Percentiles rank a stretch among this genome's conserved stretches.
Evolutionary conservation across 2,329 filamentous ascomycete species (phyloP).

Genomic region (Fusarium sp.): DNA sequence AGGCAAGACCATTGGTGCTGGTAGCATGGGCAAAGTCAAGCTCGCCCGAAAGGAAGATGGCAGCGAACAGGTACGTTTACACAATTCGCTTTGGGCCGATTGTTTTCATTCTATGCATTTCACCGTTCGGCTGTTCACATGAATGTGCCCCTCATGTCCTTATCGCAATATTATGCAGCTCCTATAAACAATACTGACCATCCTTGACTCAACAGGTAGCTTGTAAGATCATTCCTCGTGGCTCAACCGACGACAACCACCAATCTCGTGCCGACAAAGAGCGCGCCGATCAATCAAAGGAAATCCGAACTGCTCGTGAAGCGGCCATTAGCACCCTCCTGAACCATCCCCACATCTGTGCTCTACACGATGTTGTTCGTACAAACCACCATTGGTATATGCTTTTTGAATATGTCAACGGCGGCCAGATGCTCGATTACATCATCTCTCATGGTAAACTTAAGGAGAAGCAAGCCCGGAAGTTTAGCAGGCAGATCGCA

Average conservation of each 20-base stretch:
- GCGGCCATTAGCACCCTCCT: constrained; percentile 95
- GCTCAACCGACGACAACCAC: constrained; percentile 87
- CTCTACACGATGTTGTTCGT: constrained; percentile 92
- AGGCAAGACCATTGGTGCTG: constrained; percentile 96
- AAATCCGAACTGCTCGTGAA: constrained; percentile 93
- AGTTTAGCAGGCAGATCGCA: constrained; percentile 97
- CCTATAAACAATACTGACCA: constrained; percentile 32
- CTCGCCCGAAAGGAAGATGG: constrained; percentile 90
- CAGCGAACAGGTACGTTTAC: constrained; percentile 82
- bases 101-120: not conserved
- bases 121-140: constrained; percentile 13
- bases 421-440: constrained; percentile 99
- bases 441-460: constrained; percentile 98
- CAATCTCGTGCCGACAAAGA: constrained; percentile 80
- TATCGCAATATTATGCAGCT: constrained; percentile 14
- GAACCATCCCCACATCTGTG: constrained; percentile 95
- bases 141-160: constrained; percentile 27
- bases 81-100: not conserved
- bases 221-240: constrained; percentile 95
- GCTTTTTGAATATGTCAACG: constrained; percentile 99
- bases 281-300: constrained; percentile 94
- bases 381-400: constrained; percentile 99
- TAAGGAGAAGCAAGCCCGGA: constrained; percentile 98
- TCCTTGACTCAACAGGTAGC: constrained; percentile 70
- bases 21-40: constrained; percentile 99